phyloP scores from a whole-genome alignment of 306 rosid genomes.

The Dryas alaskensis region DNA sequence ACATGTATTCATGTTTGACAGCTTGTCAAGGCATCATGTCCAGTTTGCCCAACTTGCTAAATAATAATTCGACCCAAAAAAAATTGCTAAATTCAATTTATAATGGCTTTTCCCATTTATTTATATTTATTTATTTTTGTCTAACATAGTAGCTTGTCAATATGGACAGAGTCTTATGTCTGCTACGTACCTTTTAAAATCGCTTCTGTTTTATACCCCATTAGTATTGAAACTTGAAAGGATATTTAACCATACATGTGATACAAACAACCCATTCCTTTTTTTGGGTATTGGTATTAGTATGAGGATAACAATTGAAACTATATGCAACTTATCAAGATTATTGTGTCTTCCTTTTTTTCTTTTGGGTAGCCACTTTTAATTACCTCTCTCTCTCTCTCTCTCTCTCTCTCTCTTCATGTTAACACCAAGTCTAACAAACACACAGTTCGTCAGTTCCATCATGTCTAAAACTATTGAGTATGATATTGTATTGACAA shows the following conservation, averaged over 20 bases:
- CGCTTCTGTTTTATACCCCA: background rate
- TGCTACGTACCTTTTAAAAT: background rate
- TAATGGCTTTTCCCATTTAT: background rate
- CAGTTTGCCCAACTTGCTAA: background rate
- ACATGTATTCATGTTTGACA: background rate
- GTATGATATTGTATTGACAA: too few relatives aligned
- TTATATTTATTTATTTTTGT: background rate
- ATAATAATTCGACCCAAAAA: too few relatives aligned
- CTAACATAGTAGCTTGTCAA: background rate
- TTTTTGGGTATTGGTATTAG: too few relatives aligned
- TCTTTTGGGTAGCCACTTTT: too few relatives aligned
- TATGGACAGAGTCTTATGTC: background rate
- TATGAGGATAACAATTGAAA: background rate
- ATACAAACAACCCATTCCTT: background rate
- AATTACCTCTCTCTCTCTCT: too few relatives aligned
- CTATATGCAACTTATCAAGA: too few relatives aligned
- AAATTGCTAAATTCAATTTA: background rate
- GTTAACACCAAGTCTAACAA: too few relatives aligned
- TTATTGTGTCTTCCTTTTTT: too few relatives aligned
- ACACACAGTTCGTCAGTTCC: too few relatives aligned
- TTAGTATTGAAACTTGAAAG: background rate
- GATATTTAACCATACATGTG: background rate
- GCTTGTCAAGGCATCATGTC: slow-evolving; percentile 5
- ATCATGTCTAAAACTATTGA: too few relatives aligned
- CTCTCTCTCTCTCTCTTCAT: too few relatives aligned